Base-by-base conservation (phyloP, 495 filamentous ascomycete species). In the Articulospora tetracladia region DNA sequence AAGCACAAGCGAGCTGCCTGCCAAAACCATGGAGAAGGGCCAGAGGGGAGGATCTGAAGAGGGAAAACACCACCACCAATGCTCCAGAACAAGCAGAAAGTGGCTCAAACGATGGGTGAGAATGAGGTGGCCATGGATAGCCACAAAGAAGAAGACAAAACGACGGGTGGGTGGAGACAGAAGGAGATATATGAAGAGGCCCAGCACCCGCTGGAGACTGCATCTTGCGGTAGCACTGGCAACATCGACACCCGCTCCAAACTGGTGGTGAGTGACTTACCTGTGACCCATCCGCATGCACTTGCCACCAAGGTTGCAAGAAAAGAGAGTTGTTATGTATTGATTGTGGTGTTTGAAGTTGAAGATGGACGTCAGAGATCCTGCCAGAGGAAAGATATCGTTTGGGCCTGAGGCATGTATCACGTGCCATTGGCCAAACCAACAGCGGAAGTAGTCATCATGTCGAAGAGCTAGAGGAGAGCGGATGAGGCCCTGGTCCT, bases 241-340 rank as follows among this genome's bases (percentile, higher is more conserved):
- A 49, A 48, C 54, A 48, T 28, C 54, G 47, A 61, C 58, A 24
- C 53, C 62, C 57, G 54, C 58, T 58, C 62, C 54, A 65, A 24
- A 41, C 13, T 53, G 44, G 55, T 32, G 32, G 39, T 44, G 32
- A 51, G 24, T 23, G 34, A 60, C 53, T 65, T 58, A 65, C 48
- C 34, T 57, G 34, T 53, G n/a, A 49, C 52, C 46, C 8, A 57
- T 47, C 53, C 28, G 20, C 17, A 51, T 27, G 1, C 10, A 10
- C 46, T 49, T 49, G 20, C 55, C 36, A 58, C 10, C 25, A 22
- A 46, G 13, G 27, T 19, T 53, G 47, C 34, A 30, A 47, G 27
- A 17, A 58, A 30, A 30, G 39, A 62, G 60, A 62, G 60, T 62
- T 62, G 60, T 62, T 62, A 58, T 44, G 50, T 58, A 54, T 62